These are phyloP conservation scores for Boletus barrowsii DNA, from an alignment of 768 basidiomycete genomes.

Conservation along the genomic window DNA sequence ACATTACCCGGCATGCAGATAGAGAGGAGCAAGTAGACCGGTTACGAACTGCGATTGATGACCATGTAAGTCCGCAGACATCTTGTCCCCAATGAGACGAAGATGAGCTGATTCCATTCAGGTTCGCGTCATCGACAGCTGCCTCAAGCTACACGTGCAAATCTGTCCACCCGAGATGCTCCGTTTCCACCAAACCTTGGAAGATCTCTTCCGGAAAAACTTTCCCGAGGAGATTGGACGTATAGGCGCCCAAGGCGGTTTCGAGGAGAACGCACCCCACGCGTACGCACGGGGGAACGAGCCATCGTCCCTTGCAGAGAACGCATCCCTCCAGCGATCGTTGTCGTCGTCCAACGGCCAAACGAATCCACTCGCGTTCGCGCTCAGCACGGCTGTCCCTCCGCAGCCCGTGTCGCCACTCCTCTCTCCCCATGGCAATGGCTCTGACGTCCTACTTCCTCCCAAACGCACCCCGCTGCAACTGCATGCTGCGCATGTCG, in stretches of 20 bases:
- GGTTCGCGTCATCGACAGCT: conserved; percentile 79
- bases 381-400: conserved; percentile 46
- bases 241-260: conserved; percentile 55
- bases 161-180: conserved; percentile 85
- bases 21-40: conserved; percentile 69
- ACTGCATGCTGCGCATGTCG: conserved; percentile 74
- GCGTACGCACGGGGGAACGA: conserved; percentile 43
- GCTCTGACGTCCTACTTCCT: conserved; percentile 15
- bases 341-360: conserved; percentile 45
- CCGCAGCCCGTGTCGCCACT: conserved; percentile 44
- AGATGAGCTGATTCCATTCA: conserved; percentile 28
- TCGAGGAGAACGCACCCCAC: conserved; percentile 44
- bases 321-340: conserved; percentile 44
- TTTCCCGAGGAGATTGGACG: conserved; percentile 80
- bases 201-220: conserved; percentile 81
- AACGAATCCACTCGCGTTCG: conserved; percentile 41
- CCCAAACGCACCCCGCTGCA: conserved; percentile 73
- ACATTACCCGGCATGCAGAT: conserved; percentile 64
- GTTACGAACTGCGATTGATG: conserved; percentile 71
- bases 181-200: conserved; percentile 89
- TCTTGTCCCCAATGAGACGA: not conserved
- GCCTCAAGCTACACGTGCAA: conserved; percentile 77
- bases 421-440: conserved; percentile 17
- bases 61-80: conserved; percentile 53
- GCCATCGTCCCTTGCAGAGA: conserved; percentile 47